phyloP scores from a whole-genome alignment of 2,329 filamentous ascomycete species.

The Gremmenia infestans region DNA sequence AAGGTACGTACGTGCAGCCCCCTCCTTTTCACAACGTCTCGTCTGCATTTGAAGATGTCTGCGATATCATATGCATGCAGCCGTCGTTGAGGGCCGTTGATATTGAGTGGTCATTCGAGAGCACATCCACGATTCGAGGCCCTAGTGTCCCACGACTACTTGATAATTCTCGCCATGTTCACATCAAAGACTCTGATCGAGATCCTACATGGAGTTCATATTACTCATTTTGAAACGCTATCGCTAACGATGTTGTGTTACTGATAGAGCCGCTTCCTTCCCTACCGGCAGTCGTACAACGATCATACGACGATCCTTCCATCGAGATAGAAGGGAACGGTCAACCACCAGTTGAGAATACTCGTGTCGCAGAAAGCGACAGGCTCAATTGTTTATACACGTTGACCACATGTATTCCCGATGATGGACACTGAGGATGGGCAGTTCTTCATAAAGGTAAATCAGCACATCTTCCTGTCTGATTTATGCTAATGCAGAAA shows the following conservation, averaged over 20 bases:
- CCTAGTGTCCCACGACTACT: too few species aligned
- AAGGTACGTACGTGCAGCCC: neutral
- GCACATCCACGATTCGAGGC: neutral
- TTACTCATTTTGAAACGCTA: slow-evolving; percentile 8
- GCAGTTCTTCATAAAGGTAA: slow-evolving; percentile 81
- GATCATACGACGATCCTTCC: slow-evolving; percentile 10
- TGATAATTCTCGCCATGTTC: too few species aligned
- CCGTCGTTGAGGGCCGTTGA: neutral
- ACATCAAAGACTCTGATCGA: too few species aligned
- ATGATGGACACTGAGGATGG: slow-evolving; percentile 73
- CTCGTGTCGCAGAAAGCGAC: slow-evolving; percentile 20
- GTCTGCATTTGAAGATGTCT: neutral
- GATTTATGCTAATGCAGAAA: neutral
- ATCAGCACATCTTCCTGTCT: slow-evolving; percentile 14
- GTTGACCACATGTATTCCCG: slow-evolving; percentile 42
- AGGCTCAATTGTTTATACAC: slow-evolving; percentile 16
- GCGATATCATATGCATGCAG: slow-evolving; percentile 2
- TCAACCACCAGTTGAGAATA: slow-evolving; percentile 17
- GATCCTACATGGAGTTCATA: too few species aligned
- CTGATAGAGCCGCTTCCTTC: slow-evolving; percentile 20
- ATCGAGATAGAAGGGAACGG: slow-evolving; percentile 24
- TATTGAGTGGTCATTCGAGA: neutral
- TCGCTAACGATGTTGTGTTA: slow-evolving; percentile 24
- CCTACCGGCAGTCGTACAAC: slow-evolving; percentile 20
- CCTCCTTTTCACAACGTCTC: neutral